Evolutionary conservation across 352 stramenopile genomes (phyloP).

Genomic region (Chrysophaeum taylorii): DNA sequence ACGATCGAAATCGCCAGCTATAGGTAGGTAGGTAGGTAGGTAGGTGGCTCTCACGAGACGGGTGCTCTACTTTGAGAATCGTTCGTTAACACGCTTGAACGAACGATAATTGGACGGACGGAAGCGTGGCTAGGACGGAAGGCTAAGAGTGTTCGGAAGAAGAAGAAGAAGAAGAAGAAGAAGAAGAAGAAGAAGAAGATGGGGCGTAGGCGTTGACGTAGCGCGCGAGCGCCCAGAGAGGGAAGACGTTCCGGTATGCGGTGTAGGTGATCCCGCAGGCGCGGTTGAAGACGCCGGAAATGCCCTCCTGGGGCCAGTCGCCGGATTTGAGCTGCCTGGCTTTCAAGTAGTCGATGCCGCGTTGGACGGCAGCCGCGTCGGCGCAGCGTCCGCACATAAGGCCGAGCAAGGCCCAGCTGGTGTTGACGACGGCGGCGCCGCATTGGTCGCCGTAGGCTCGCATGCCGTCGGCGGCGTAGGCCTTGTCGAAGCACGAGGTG

Average conservation of each 20-base stretch:
- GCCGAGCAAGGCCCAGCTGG: constrained; percentile 69
- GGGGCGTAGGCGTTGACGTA: neutral
- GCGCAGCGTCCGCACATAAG: constrained; percentile 52
- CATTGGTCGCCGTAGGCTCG: constrained; percentile 50
- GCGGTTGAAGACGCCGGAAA: constrained; percentile 78
- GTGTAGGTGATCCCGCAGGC: constrained; percentile 80
- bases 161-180: too few species aligned
- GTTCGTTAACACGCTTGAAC: too few species aligned
- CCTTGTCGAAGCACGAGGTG: constrained; percentile 70
- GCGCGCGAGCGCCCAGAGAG: constrained; percentile 65
- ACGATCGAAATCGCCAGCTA: too few species aligned
- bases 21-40: too few species aligned
- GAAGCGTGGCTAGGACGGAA: too few species aligned
- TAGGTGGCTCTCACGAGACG: too few species aligned
- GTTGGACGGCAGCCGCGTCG: constrained; percentile 46
- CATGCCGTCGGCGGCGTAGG: constrained; percentile 57
- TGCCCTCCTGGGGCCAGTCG: constrained; percentile 76
- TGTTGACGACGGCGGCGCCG: constrained; percentile 66
- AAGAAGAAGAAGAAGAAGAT: too few species aligned
- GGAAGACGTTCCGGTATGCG: constrained; percentile 73
- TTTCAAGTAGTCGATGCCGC: constrained; percentile 59
- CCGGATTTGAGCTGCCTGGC: constrained; percentile 56
- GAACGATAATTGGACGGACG: too few species aligned
- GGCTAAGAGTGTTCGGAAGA: too few species aligned
- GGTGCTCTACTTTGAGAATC: too few species aligned